These are phyloP conservation scores for Aspergillus intermedius DNA, from an alignment of 2,329 filamentous ascomycete genomes.

Conservation along the genomic window DNA sequence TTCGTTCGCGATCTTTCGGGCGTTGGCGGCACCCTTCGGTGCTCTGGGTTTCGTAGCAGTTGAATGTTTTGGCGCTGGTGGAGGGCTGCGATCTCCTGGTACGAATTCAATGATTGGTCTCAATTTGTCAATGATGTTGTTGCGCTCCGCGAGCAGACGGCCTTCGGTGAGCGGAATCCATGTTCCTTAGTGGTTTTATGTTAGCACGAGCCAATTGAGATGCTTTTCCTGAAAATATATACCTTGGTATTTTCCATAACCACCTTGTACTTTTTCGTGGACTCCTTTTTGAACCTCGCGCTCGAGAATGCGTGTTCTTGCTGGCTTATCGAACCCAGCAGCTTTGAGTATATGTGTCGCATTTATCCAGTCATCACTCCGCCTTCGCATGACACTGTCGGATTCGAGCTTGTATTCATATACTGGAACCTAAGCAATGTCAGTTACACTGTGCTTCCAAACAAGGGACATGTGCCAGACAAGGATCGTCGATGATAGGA, in stretches of 20 bases:
- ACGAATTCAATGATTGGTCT: slow-evolving; percentile 83
- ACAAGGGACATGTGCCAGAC: not conserved
- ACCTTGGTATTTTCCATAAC: slow-evolving; percentile 98
- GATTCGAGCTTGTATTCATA: slow-evolving; percentile 84
- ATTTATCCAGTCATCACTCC: slow-evolving; percentile 95
- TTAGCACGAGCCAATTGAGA: slow-evolving; percentile 4
- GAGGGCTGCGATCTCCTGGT: slow-evolving; percentile 78
- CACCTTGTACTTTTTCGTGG: slow-evolving; percentile 96
- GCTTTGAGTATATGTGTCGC: slow-evolving; percentile 98
- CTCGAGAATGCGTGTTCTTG: slow-evolving; percentile 88
- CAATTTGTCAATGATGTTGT: slow-evolving; percentile 77
- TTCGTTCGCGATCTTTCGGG: slow-evolving; percentile 45
- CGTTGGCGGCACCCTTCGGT: slow-evolving; percentile 60
- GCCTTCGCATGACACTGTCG: slow-evolving; percentile 93
- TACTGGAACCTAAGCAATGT: slow-evolving; percentile 67
- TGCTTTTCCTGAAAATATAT: slow-evolving; percentile 11
- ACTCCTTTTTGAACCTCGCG: slow-evolving; percentile 93
- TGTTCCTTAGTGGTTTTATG: slow-evolving; percentile 55
- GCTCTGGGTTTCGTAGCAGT: slow-evolving; percentile 71
- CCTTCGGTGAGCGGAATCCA: slow-evolving; percentile 89
- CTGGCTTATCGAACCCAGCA: slow-evolving; percentile 94
- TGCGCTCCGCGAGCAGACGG: slow-evolving; percentile 73
- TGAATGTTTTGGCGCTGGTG: slow-evolving; percentile 84
- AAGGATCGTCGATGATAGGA: not conserved
- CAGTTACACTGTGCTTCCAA: slow-evolving; percentile 7